These are phyloP conservation scores for Plasmopara viticola DNA, from an alignment of 352 stramenopile genomes.

Conservation along the genomic window DNA sequence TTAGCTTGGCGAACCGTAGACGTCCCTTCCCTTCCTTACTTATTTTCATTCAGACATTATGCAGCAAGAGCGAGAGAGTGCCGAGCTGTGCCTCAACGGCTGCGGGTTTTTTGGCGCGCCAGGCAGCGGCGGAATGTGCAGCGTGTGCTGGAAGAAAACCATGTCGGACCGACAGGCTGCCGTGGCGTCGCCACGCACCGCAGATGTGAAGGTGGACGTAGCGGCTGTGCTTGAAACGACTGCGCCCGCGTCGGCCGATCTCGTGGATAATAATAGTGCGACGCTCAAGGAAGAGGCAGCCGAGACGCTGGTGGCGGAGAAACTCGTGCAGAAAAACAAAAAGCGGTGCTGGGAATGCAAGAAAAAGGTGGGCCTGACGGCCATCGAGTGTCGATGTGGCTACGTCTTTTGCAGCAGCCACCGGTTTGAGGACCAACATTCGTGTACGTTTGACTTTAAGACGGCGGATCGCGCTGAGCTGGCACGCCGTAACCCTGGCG, in stretches of 20 bases:
- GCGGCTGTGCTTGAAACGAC: slow-evolving; percentile 4
- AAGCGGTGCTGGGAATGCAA: slow-evolving; percentile 89
- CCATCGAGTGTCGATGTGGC: slow-evolving; percentile 85
- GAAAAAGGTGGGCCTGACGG: slow-evolving; percentile 88
- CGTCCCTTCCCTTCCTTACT: neutral
- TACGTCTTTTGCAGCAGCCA: slow-evolving; percentile 85
- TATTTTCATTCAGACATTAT: slow-evolving; percentile 23
- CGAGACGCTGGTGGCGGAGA: slow-evolving; percentile 14
- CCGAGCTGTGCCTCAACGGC: slow-evolving; percentile 64
- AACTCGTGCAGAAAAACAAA: slow-evolving; percentile 84
- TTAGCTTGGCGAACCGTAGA: neutral
- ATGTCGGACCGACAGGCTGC: slow-evolving; percentile 68
- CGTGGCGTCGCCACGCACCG: slow-evolving; percentile 8
- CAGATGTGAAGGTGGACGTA: slow-evolving; percentile 24
- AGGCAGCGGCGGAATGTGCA: slow-evolving; percentile 74
- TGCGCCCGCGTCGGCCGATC: neutral
- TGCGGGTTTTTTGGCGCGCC: slow-evolving; percentile 75
- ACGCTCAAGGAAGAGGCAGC: slow-evolving; percentile 17
- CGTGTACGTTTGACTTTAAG: slow-evolving; percentile 85
- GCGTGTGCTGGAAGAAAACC: slow-evolving; percentile 81
- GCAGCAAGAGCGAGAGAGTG: slow-evolving; percentile 76
- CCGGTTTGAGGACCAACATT: slow-evolving; percentile 84
- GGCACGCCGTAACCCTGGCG: slow-evolving; percentile 70
- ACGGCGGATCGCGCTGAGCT: slow-evolving; percentile 64
- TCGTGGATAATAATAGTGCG: slow-evolving; percentile 12